Percentiles rank a stretch among this genome's conserved stretches.
Evolutionary conservation across 2,329 filamentous ascomycete genomes (phyloP).

Genomic region (Cladosporium austrohemisphaericum): DNA sequence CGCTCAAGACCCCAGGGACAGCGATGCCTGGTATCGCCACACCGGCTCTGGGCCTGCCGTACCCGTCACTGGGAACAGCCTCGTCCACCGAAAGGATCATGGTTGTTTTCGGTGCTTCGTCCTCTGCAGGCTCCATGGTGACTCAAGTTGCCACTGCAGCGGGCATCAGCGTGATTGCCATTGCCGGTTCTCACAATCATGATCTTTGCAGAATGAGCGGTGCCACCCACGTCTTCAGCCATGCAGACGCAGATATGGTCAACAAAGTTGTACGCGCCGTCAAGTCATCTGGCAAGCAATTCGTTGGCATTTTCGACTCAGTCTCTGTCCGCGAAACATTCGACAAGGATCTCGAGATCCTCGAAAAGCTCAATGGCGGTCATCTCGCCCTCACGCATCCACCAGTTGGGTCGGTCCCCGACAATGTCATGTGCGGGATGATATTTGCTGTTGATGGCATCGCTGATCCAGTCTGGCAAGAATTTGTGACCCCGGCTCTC

Average conservation of each 20-base stretch:
- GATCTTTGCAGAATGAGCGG: slow-evolving; percentile 23
- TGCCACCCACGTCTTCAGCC: slow-evolving; percentile 27
- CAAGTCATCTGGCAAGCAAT: slow-evolving; percentile 32
- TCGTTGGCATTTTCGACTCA: slow-evolving; percentile 35
- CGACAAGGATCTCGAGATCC: slow-evolving; percentile 4
- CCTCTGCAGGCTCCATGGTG: slow-evolving; percentile 26
- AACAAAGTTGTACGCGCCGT: slow-evolving; percentile 32
- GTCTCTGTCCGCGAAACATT: slow-evolving; percentile 4
- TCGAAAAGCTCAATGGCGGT: slow-evolving; percentile 17
- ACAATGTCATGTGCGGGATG: background rate
- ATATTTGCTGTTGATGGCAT: background rate
- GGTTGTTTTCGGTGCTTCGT: slow-evolving; percentile 29
- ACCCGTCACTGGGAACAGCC: slow-evolving; percentile 15
- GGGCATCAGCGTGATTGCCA: slow-evolving; percentile 27
- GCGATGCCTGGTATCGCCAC: slow-evolving; percentile 14
- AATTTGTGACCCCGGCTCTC: background rate
- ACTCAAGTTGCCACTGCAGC: slow-evolving; percentile 29
- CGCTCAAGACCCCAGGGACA: background rate
- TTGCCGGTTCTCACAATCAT: slow-evolving; percentile 26
- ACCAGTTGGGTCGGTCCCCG: background rate
- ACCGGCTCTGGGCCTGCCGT: slow-evolving; percentile 19
- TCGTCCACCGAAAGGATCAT: slow-evolving; percentile 31
- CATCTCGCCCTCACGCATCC: background rate
- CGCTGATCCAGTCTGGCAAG: background rate
- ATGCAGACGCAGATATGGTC: slow-evolving; percentile 25